Evolutionary conservation across 192 early-diverging fungal species (phyloP).

Genomic region (Rhizophlyctis rosea): DNA sequence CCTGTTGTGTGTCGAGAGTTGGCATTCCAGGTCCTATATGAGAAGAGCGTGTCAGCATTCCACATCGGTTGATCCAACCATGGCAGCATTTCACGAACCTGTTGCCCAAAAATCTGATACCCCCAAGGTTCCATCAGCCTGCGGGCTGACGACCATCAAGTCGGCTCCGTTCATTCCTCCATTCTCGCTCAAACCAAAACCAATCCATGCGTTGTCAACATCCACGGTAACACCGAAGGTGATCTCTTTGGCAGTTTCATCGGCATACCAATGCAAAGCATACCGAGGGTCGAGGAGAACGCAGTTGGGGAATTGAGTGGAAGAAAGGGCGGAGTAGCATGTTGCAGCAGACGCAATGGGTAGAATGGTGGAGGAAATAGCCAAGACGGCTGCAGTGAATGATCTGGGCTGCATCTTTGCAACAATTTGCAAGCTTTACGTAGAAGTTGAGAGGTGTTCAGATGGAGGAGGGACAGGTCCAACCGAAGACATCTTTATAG

Average conservation of each 20-base stretch:
- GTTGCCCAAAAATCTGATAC: too few species aligned
- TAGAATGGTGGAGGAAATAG: too few species aligned
- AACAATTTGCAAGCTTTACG: too few species aligned
- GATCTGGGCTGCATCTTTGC: too few species aligned
- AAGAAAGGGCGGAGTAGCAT: constrained; percentile 1
- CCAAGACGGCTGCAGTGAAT: too few species aligned
- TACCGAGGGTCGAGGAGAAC: background rate
- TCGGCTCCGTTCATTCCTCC: constrained; percentile 14
- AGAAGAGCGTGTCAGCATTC: too few species aligned
- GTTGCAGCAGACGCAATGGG: too few species aligned
- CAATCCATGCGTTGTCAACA: constrained; percentile 1
- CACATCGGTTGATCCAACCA: too few species aligned
- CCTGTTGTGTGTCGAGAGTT: background rate
- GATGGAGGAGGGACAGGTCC: too few species aligned
- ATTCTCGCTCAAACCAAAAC: constrained; percentile 10
- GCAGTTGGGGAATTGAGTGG: constrained; percentile 8
- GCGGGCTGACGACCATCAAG: background rate
- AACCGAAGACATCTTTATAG: too few species aligned
- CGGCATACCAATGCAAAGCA: constrained; percentile 8
- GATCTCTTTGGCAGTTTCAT: background rate
- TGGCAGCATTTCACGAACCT: too few species aligned
- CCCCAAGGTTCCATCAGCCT: background rate
- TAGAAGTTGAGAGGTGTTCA: too few species aligned
- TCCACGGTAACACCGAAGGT: constrained; percentile 8
- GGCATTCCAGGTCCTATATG: background rate